Evolutionary conservation across 1,139 yeast species (phyloP).

Genomic region (Suzukiozyma palmioleophila): DNA sequence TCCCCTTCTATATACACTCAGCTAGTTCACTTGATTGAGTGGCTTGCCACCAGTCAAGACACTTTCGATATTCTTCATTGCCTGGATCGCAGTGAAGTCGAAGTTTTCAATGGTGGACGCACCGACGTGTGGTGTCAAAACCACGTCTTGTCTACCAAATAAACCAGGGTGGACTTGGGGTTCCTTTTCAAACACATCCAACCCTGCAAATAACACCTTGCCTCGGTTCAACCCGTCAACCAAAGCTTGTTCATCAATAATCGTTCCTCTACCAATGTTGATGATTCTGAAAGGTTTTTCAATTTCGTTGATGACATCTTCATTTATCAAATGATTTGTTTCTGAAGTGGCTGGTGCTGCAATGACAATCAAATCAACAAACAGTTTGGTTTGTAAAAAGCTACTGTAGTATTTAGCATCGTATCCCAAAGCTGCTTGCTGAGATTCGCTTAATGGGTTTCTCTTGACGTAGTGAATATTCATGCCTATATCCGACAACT

Average conservation of each 20-base stretch:
- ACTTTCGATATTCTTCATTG: conserved; percentile 43
- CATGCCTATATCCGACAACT: conserved; percentile 62
- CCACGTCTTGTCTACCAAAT: conserved; percentile 59
- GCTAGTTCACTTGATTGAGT: neutral
- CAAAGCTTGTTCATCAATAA: conserved; percentile 70
- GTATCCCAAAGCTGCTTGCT: conserved; percentile 39
- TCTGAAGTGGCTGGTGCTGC: conserved; percentile 65
- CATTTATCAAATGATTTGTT: conserved; percentile 55
- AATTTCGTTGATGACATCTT: conserved; percentile 43
- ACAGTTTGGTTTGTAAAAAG: conserved; percentile 27
- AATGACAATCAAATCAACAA: conserved; percentile 58
- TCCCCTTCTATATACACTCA: neutral
- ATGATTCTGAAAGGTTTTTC: conserved; percentile 56
- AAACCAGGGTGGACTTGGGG: conserved; percentile 54
- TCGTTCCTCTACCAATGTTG: conserved; percentile 73
- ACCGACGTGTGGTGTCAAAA: conserved; percentile 74
- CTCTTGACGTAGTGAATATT: conserved; percentile 61
- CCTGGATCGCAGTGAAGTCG: conserved; percentile 43
- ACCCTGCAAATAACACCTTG: conserved; percentile 66
- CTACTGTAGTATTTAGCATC: conserved; percentile 39
- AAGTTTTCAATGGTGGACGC: conserved; percentile 57
- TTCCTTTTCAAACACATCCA: conserved; percentile 76
- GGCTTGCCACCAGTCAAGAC: conserved; percentile 16
- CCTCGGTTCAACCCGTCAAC: conserved; percentile 65
- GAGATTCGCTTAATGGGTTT: conserved; percentile 34